Percentiles rank a stretch among this genome's conserved stretches.
Evolutionary conservation across 1,284 basidiomycete genomes (phyloP).

Genomic region (Fomitopsis palustris): DNA sequence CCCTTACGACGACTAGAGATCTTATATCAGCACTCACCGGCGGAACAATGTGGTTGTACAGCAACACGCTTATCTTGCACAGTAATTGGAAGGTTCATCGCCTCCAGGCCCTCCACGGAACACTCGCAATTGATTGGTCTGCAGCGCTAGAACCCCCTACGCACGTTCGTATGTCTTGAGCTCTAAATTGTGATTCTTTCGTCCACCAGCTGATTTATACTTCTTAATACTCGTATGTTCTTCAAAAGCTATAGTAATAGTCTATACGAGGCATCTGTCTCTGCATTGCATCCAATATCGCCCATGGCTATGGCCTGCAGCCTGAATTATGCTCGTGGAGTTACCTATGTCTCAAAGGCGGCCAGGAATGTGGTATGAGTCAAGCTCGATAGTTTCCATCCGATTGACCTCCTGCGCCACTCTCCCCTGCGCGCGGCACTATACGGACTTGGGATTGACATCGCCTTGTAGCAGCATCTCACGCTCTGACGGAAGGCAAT

Average conservation of each 20-base stretch:
- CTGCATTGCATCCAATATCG: too few species aligned
- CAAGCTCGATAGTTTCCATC: neutral
- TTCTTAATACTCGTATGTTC: too few species aligned
- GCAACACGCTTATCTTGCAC: neutral
- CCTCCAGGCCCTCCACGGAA: too few species aligned
- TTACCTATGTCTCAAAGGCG: too few species aligned
- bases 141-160: neutral
- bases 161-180: neutral
- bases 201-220: neutral
- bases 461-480: neutral
- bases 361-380: too few species aligned
- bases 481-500: neutral
- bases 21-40: neutral
- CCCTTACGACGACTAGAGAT: neutral
- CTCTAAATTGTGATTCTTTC: neutral
- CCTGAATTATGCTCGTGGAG: too few species aligned
- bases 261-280: too few species aligned
- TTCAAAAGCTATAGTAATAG: too few species aligned
- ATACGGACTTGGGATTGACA: neutral
- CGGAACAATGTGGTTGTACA: neutral
- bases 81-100: neutral
- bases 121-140: neutral
- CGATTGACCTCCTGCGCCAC: neutral
- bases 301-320: too few species aligned
- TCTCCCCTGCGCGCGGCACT: neutral